These are phyloP conservation scores for Sphagnum fallax DNA, from an alignment of 228 moss, liverwort and hornwort genomes.

Conservation along the genomic window DNA sequence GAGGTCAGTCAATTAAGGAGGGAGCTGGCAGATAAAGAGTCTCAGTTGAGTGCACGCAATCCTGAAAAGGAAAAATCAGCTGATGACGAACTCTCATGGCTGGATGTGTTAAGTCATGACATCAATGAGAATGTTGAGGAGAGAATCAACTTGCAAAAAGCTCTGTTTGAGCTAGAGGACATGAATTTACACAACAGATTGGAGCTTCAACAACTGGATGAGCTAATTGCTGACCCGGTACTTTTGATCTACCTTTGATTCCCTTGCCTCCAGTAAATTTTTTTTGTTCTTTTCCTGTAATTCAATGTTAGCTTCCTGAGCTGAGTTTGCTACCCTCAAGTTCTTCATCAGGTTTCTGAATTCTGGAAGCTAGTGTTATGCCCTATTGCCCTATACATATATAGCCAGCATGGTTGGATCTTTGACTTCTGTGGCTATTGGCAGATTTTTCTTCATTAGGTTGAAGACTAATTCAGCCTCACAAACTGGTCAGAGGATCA, in stretches of 20 bases:
- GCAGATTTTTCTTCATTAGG: too few relatives aligned
- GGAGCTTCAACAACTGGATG: constrained; percentile 42
- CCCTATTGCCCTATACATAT: too few relatives aligned
- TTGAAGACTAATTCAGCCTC: too few relatives aligned
- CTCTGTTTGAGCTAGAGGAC: constrained; percentile 49
- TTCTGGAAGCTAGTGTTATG: too few relatives aligned
- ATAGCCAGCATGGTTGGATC: too few relatives aligned
- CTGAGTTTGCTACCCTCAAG: too few relatives aligned
- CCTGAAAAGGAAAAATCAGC: constrained; percentile 34
- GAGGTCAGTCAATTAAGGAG: constrained; percentile 41
- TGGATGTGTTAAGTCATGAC: constrained; percentile 43
- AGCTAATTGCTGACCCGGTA: constrained; percentile 26
- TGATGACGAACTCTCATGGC: constrained; percentile 43
- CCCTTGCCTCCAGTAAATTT: too few relatives aligned
- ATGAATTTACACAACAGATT: constrained; percentile 37
- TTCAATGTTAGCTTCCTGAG: too few relatives aligned
- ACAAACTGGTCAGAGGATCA: too few relatives aligned
- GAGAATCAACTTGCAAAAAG: constrained; percentile 49
- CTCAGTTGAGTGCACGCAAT: constrained; percentile 37
- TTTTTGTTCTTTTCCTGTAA: too few relatives aligned
- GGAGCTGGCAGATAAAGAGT: constrained; percentile 41
- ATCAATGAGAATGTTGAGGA: constrained; percentile 53
- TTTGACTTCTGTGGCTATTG: too few relatives aligned
- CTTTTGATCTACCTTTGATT: neutral
- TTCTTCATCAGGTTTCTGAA: too few relatives aligned